Percentiles rank a stretch among this genome's conserved stretches.
Evolutionary conservation across 2,329 filamentous ascomycete species (phyloP).

Genomic region (Trichoderma koningiopsis): DNA sequence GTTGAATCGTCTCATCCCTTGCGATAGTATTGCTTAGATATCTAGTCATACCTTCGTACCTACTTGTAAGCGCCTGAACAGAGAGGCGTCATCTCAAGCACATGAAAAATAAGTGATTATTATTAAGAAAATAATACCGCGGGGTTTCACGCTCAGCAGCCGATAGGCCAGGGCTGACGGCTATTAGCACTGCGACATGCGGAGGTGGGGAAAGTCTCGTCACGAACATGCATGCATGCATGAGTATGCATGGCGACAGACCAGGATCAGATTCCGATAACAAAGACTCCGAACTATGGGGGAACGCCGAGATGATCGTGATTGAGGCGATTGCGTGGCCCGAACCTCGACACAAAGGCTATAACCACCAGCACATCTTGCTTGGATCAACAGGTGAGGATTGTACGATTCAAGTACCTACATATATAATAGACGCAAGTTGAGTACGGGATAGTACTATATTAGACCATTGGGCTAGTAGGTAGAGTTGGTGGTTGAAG

Average conservation of each 20-base stretch:
- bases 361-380: background rate
- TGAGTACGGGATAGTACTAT: background rate
- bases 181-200: background rate
- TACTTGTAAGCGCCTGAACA: background rate
- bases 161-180: constrained; percentile 13
- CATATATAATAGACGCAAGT: background rate
- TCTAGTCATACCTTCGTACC: background rate
- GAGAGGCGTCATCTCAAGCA: background rate
- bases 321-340: background rate
- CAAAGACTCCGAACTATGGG: background rate
- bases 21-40: background rate
- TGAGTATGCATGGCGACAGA: constrained; percentile 7
- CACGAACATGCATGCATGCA: constrained; percentile 18
- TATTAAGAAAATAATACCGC: background rate
- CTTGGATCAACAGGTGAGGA: background rate
- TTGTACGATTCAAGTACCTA: background rate
- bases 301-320: background rate
- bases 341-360: background rate
- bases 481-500: constrained; percentile 4
- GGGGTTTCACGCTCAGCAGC: background rate
- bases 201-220: constrained; percentile 14
- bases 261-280: background rate
- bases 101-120: background rate
- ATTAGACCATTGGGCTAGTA: background rate
- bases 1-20: background rate